Evolutionary conservation across 148 eudicot genomes (phyloP).

Genomic region (Rhododendron williamsianum): DNA sequence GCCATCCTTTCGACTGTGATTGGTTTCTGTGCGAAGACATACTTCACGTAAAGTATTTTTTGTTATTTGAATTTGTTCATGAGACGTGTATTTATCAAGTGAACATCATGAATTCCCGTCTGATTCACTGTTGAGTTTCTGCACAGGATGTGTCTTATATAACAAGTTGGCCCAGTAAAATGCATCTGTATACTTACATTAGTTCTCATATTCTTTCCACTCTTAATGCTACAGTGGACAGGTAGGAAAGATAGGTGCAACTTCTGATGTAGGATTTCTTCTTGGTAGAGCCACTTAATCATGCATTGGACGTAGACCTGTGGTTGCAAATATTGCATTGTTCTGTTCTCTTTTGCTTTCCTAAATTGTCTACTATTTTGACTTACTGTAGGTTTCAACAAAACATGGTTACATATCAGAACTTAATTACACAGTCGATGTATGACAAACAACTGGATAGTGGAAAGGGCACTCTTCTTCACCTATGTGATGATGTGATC

Average conservation of each 20-base stretch:
- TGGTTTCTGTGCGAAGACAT: conserved; percentile 93
- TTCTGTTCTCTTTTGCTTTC: neutral
- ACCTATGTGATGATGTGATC: conserved; percentile 65
- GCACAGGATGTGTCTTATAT: neutral
- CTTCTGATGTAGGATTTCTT: neutral
- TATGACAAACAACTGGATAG: conserved; percentile 98
- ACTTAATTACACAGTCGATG: conserved; percentile 91
- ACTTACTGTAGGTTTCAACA: conserved; percentile 65
- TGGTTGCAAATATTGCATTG: neutral
- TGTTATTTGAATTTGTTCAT: neutral
- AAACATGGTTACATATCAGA: conserved; percentile 81
- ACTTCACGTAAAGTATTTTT: conserved; percentile 70
- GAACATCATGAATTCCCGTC: neutral
- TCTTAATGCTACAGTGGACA: neutral
- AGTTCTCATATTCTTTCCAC: neutral
- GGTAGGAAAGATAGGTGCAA: neutral
- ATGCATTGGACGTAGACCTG: neutral
- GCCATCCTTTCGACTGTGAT: conserved; percentile 74
- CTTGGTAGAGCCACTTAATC: neutral
- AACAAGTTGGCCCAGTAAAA: conserved; percentile 2
- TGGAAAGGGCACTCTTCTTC: conserved; percentile 94
- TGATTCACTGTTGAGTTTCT: neutral
- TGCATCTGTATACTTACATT: neutral
- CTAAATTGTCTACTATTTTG: conserved; percentile 5
- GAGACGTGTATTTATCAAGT: neutral